These are phyloP conservation scores for Plasmopara halstedii DNA, from an alignment of 352 stramenopile species.

Conservation along the genomic window DNA sequence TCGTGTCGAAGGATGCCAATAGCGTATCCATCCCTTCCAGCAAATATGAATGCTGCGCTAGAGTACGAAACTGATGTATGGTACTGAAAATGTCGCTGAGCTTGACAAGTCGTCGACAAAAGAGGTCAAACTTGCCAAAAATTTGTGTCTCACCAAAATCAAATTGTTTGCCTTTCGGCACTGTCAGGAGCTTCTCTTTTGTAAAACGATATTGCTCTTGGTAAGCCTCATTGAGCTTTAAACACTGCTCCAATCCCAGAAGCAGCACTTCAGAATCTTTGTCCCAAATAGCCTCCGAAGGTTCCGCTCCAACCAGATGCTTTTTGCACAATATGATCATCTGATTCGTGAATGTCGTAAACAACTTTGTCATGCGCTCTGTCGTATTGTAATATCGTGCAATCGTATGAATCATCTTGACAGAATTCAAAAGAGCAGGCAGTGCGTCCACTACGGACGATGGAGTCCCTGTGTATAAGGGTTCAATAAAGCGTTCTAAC, in stretches of 20 bases:
- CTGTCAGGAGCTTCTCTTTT: conserved; percentile 84
- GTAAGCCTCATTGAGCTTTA: conserved; percentile 88
- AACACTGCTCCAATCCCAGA: conserved; percentile 58
- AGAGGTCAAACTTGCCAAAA: conserved; percentile 89
- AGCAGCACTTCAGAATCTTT: conserved; percentile 66
- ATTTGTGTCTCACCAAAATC: conserved; percentile 88
- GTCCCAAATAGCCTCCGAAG: conserved; percentile 63
- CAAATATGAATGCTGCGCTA: conserved; percentile 78
- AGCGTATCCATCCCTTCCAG: conserved; percentile 88
- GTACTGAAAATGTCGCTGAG: conserved; percentile 90
- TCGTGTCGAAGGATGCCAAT: conserved; percentile 69
- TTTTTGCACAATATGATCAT: conserved; percentile 82
- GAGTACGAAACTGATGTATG: conserved; percentile 87
- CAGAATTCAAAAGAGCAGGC: conserved; percentile 83
- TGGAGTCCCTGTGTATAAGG: conserved; percentile 59
- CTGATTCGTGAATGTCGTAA: conserved; percentile 89
- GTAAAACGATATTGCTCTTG: conserved; percentile 86
- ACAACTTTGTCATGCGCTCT: conserved; percentile 86
- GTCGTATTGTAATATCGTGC: conserved; percentile 87
- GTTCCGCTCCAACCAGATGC: conserved; percentile 46
- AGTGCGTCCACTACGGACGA: conserved; percentile 61
- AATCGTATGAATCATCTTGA: conserved; percentile 89
- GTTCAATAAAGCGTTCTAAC: conserved; percentile 81
- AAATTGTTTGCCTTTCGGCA: conserved; percentile 88
- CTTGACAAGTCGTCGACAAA: conserved; percentile 84